Evolutionary conservation across 169 alveolate species (phyloP).

Genomic region (Babesia gibsoni): DNA sequence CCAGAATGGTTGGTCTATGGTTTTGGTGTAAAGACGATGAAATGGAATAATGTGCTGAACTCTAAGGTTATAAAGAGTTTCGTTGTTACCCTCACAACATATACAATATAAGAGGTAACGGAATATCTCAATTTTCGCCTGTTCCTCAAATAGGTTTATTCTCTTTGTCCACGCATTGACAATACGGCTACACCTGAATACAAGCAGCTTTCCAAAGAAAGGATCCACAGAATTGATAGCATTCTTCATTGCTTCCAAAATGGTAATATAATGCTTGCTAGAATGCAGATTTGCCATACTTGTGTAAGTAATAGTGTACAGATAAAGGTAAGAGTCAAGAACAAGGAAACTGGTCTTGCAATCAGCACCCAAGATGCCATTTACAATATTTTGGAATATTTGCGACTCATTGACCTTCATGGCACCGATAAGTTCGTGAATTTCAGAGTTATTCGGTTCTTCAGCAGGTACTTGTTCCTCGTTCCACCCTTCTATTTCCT

Average conservation of each 20-base stretch:
- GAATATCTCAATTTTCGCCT: constrained; percentile 24
- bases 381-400: constrained; percentile 3
- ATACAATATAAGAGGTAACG: constrained; percentile 27
- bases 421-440: constrained; percentile 13
- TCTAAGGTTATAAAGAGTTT: background rate
- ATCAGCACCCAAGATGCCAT: constrained; percentile 10
- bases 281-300: constrained; percentile 28
- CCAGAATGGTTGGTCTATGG: constrained; percentile 57
- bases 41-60: constrained; percentile 53
- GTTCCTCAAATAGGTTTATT: constrained; percentile 24
- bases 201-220: constrained; percentile 21
- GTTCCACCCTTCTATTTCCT: constrained; percentile 38
- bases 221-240: constrained; percentile 1
- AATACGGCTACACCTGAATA: constrained; percentile 48
- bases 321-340: constrained; percentile 40
- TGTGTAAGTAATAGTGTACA: constrained; percentile 33
- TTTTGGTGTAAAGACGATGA: constrained; percentile 43
- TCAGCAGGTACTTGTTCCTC: constrained; percentile 26
- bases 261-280: constrained; percentile 24
- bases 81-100: constrained; percentile 18
- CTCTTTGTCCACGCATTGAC: constrained; percentile 48
- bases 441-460: constrained; percentile 4
- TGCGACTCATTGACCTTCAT: constrained; percentile 28
- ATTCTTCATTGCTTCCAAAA: constrained; percentile 4
- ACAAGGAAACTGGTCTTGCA: background rate